phyloP scores from a whole-genome alignment of 23 red algal genomes.

The Gracilaria domingensis region DNA sequence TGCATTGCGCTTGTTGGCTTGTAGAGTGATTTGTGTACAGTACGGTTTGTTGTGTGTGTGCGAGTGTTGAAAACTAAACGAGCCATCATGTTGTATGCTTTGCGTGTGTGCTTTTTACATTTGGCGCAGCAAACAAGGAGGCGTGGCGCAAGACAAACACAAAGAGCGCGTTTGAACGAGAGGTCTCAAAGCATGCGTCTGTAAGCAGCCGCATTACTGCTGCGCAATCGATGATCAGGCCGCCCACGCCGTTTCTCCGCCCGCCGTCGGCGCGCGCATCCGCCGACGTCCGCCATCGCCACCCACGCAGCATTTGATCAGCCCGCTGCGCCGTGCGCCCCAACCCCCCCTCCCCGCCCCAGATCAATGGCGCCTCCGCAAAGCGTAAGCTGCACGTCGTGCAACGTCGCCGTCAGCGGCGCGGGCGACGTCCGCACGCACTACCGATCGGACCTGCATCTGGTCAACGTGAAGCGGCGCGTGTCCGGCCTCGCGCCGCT shows the following conservation, averaged over 20 bases:
- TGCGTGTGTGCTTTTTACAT: not conserved
- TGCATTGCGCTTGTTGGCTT: not conserved
- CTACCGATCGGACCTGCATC: slow-evolving; percentile 93
- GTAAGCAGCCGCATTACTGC: too few relatives aligned
- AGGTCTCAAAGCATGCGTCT: too few relatives aligned
- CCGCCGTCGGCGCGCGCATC: too few relatives aligned
- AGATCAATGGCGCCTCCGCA: not conserved
- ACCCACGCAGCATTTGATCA: too few relatives aligned
- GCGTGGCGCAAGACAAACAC: too few relatives aligned
- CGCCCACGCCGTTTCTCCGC: too few relatives aligned
- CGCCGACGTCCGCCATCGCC: not conserved
- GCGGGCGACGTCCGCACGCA: slow-evolving; percentile 61
- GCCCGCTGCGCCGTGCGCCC: too few relatives aligned
- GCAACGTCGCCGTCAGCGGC: slow-evolving; percentile 48
- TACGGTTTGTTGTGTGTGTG: not conserved
- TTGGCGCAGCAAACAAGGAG: not conserved
- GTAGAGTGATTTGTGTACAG: slow-evolving; percentile 29
- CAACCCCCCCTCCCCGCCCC: too few relatives aligned
- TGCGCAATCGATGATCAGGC: not conserved
- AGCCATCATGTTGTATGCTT: not conserved
- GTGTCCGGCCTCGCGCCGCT: slow-evolving; percentile 68
- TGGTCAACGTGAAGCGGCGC: slow-evolving; percentile 96
- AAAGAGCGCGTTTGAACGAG: too few relatives aligned
- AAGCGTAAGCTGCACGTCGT: slow-evolving; percentile 68
- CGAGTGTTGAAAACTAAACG: not conserved